phyloP scores from a whole-genome alignment of 192 early-diverging fungal genomes.

The Mycoemilia scoparia region DNA sequence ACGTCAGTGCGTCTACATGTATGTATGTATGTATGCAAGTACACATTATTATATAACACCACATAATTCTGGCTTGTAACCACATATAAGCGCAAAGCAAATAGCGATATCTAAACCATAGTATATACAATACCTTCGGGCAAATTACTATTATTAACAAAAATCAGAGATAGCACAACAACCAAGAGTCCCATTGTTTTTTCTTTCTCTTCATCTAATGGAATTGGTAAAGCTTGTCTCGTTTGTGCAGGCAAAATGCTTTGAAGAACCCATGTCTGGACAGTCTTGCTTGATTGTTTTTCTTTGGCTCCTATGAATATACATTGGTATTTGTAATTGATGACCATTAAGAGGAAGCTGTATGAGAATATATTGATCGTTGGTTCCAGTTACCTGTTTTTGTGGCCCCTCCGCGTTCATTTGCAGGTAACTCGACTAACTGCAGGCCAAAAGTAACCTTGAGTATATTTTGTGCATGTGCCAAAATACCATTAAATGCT shows the following conservation, averaged over 20 bases:
- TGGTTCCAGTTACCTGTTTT: not conserved
- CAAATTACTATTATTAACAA: constrained; percentile 29
- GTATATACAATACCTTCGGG: constrained; percentile 15
- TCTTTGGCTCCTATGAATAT: too few relatives aligned
- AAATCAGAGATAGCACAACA: constrained; percentile 21
- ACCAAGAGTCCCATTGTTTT: constrained; percentile 15
- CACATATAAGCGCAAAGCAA: too few relatives aligned
- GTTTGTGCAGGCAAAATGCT: constrained; percentile 12
- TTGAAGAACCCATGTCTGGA: constrained; percentile 19
- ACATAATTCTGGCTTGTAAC: too few relatives aligned
- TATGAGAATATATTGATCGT: not conserved
- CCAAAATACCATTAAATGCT: constrained; percentile 5
- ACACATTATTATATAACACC: too few relatives aligned
- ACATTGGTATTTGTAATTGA: too few relatives aligned
- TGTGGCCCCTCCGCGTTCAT: constrained; percentile 7
- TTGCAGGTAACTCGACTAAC: constrained; percentile 11
- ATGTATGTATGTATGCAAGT: too few relatives aligned
- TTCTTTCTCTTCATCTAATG: constrained; percentile 6
- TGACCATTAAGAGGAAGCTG: too few relatives aligned
- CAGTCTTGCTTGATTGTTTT: not conserved
- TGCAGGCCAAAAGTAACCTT: constrained; percentile 13
- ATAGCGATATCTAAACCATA: constrained; percentile 21
- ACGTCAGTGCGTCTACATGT: too few relatives aligned
- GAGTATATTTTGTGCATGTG: constrained; percentile 11
- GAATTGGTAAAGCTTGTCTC: constrained; percentile 9